Conservation (phyloP, 2,329 filamentous ascomycete species). For the Cercospora brassicicola region DNA sequence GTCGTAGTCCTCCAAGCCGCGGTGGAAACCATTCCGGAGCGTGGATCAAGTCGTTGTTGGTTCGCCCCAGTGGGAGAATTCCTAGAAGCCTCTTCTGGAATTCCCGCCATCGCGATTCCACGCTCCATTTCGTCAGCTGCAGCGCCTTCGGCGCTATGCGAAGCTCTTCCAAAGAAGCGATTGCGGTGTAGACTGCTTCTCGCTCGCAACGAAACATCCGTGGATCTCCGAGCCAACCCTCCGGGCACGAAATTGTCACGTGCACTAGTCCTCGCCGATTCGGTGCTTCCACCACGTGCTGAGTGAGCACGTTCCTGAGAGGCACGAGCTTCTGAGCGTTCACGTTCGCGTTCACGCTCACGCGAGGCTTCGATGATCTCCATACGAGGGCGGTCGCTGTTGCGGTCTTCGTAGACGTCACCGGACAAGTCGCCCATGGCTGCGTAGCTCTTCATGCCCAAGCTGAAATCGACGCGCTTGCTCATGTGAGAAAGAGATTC, state of each 20-base stretch:
- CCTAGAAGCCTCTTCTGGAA: slow-evolving; percentile 36
- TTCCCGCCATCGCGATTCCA: slow-evolving; percentile 38
- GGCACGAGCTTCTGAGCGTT: slow-evolving; percentile 18
- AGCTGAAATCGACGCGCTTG: slow-evolving; percentile 68
- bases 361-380: slow-evolving; percentile 41
- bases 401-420: slow-evolving; percentile 64
- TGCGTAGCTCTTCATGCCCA: slow-evolving; percentile 62
- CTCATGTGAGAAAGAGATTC: slow-evolving; percentile 60
- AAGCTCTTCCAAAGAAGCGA: slow-evolving; percentile 59
- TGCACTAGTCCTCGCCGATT: slow-evolving; percentile 33
- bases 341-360: slow-evolving; percentile 33
- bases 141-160: neutral
- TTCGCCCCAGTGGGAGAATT: too few species aligned
- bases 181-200: slow-evolving; percentile 54
- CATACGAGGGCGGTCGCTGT: slow-evolving; percentile 45
- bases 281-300: slow-evolving; percentile 24
- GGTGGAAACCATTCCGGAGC: slow-evolving; percentile 37
- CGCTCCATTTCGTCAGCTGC: slow-evolving; percentile 37
- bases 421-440: slow-evolving; percentile 60
- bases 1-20: slow-evolving; percentile 36
- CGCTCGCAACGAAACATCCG: slow-evolving; percentile 29
- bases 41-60: too few species aligned
- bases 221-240: slow-evolving; percentile 35
- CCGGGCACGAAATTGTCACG: slow-evolving; percentile 29
- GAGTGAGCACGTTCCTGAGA: slow-evolving; percentile 21